Evolutionary conservation across 2,329 filamentous ascomycete species (phyloP).

Genomic region (Corynespora cassiicola): DNA sequence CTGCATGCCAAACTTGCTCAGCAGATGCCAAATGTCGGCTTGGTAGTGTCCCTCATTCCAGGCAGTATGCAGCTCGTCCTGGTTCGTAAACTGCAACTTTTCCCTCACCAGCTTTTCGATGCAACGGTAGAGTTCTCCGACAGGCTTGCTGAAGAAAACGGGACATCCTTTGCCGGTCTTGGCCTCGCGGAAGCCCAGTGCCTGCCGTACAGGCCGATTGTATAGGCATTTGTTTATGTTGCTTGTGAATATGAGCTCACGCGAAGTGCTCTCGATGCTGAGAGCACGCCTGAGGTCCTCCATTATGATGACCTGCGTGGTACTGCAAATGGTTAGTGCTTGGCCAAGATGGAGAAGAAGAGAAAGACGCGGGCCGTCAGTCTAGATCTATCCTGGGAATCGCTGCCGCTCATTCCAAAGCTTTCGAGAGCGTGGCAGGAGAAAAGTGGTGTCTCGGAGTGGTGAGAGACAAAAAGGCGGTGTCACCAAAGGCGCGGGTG

Average conservation of each 20-base stretch:
- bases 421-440: no score
- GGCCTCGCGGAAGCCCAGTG: conserved; percentile 8
- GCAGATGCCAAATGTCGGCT: background rate
- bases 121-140: conserved; percentile 1
- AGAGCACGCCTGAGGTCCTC: no score
- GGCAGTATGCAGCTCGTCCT: background rate
- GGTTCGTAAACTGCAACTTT: background rate
- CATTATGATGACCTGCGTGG: no score
- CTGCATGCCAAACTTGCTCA: background rate
- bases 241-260: background rate
- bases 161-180: background rate
- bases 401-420: no score
- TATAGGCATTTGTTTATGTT: background rate
- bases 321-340: no score
- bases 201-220: conserved; percentile 3
- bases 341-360: no score
- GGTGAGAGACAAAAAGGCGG: no score
- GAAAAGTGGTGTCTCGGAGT: no score
- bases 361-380: no score
- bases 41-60: conserved; percentile 1
- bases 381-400: no score
- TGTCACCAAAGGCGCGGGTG: no score
- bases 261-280: background rate
- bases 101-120: conserved; percentile 1
- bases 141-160: conserved; percentile 1